Evolutionary conservation across 495 filamentous ascomycete genomes (phyloP), one percentile per base, ranked within the genome.

Genomic region (Tuber brumale): DNA sequence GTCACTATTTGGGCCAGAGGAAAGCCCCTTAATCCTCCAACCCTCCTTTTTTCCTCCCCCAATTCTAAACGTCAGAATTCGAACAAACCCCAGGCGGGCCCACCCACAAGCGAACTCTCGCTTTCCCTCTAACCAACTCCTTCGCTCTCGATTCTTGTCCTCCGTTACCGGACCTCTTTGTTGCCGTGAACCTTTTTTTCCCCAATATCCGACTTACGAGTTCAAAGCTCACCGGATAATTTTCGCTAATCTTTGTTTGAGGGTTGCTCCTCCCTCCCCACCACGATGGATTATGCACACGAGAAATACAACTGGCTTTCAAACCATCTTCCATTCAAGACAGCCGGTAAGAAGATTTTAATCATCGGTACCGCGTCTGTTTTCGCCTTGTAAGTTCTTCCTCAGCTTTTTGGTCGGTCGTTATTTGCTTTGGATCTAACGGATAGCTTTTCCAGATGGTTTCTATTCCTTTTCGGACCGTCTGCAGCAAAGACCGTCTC

Each of bases 381-480:
- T 19, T 66, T 66, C 31, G 57, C 57, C 57, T 66, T 66, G 57
- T 66, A 16, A 66, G 57, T 66, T 66, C 27, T 35, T 35, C 57
- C 57, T 27, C 27, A 4, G 2, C 57, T 31, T 31, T 31, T 66
- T 31, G 14, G 57, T 31, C 31, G 31, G 27, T 35, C 57, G 27
- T 19, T 66, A 35, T 35, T 35, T 61, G 10, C 51, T 61, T 14
- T 61, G 2, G 27, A 9, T 61, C 51, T 31, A 16, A 61, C n/a
- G 10, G 51, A 31, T 21, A 6, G 44, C 23, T 27, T 31, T 31
- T n/a, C 27, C 10, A 77, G 76, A 42, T 77, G 70, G 69, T 72
- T 69, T 23, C 27, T 72, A 3, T 76, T 77, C 31, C 23, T 51
- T 19, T 46, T 77, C 74, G 12, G 70, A 16, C 70, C 75, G 16